phyloP scores from a whole-genome alignment of 2,329 filamentous ascomycete species.

The Aphanocladium album region DNA sequence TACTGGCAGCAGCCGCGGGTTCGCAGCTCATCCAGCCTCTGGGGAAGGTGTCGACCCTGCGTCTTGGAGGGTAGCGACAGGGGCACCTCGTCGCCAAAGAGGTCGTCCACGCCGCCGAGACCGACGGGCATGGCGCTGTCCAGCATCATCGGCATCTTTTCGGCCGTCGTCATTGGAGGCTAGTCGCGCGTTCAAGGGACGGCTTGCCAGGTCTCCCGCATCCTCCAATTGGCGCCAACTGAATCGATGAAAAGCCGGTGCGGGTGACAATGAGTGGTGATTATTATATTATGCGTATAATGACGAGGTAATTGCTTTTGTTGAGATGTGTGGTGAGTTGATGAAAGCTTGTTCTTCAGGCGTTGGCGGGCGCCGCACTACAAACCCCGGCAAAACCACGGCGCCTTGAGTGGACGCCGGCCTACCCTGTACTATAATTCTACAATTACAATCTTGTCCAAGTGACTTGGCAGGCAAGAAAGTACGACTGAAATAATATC shows the following conservation, averaged over 20 bases:
- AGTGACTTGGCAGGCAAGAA: too few relatives aligned
- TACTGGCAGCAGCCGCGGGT: slow-evolving; percentile 77
- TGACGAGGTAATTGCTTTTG: background rate
- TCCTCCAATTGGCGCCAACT: background rate
- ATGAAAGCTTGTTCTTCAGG: background rate
- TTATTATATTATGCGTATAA: background rate
- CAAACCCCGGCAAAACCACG: slow-evolving; percentile 2
- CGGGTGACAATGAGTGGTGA: background rate
- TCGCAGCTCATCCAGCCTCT: slow-evolving; percentile 72
- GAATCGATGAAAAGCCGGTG: too few relatives aligned
- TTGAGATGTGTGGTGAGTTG: background rate
- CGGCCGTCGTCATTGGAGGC: slow-evolving; percentile 27
- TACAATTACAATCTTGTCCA: too few relatives aligned
- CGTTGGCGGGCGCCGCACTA: background rate
- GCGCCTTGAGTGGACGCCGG: background rate
- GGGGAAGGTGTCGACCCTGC: slow-evolving; percentile 57
- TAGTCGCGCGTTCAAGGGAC: background rate
- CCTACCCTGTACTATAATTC: background rate
- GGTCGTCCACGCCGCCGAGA: slow-evolving; percentile 62
- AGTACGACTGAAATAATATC: too few relatives aligned
- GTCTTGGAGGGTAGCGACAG: slow-evolving; percentile 45
- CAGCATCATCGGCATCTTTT: slow-evolving; percentile 40
- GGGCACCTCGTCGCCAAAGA: slow-evolving; percentile 68
- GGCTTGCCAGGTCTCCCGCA: background rate
- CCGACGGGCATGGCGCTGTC: slow-evolving; percentile 42